Conservation (phyloP, 352 stramenopile genomes). For the Globisporangium nagaii region DNA sequence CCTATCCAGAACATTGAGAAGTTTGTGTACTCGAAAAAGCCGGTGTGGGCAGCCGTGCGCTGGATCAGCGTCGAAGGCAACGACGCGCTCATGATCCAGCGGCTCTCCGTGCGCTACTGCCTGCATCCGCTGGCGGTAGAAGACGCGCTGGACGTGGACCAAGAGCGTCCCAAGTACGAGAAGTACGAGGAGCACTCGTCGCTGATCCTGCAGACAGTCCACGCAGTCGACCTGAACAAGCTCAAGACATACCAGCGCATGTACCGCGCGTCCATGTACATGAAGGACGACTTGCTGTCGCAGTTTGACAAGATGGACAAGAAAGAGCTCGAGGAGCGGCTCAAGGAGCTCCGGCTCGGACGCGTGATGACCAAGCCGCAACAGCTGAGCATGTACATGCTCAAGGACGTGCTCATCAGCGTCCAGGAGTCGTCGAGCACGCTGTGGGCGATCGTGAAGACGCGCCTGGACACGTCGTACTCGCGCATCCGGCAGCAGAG, state of each 20-base stretch:
- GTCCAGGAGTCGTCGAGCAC: constrained; percentile 50
- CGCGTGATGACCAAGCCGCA: constrained; percentile 68
- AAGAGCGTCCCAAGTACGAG: constrained; percentile 81
- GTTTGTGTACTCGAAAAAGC: constrained; percentile 83
- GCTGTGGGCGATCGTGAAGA: constrained; percentile 55
- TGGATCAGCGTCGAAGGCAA: constrained; percentile 80
- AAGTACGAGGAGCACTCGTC: constrained; percentile 83
- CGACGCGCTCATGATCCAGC: constrained; percentile 56
- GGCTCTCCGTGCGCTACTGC: constrained; percentile 77
- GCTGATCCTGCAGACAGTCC: constrained; percentile 65
- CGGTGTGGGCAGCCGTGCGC: constrained; percentile 64
- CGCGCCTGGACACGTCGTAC: constrained; percentile 68
- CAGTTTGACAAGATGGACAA: constrained; percentile 65
- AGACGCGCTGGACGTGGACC: constrained; percentile 73
- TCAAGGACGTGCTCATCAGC: constrained; percentile 70
- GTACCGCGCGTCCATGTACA: constrained; percentile 65
- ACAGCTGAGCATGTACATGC: constrained; percentile 73
- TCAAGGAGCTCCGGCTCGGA: constrained; percentile 51
- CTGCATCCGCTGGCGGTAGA: constrained; percentile 83
- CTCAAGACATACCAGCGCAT: constrained; percentile 66
- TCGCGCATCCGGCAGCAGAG: constrained; percentile 79
- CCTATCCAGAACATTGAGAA: constrained; percentile 62
- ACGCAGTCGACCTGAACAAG: constrained; percentile 41
- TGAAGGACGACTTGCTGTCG: constrained; percentile 35
- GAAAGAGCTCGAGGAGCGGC: constrained; percentile 46